phyloP scores from a whole-genome alignment of 169 alveolate species.

The Neospora caninum region DNA sequence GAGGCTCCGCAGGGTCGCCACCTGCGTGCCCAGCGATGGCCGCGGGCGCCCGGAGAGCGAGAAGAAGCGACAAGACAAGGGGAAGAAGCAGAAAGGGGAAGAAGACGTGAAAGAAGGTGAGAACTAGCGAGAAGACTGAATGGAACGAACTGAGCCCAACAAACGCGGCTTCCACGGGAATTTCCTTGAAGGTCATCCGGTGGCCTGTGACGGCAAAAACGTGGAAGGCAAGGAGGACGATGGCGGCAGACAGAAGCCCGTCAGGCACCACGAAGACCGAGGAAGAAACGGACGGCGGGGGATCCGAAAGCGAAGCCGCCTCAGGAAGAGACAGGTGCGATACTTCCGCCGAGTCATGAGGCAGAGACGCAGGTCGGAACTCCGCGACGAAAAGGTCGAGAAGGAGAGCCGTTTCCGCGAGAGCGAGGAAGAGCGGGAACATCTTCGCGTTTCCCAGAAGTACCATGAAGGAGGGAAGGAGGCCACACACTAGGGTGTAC shows the following conservation, averaged over 20 bases:
- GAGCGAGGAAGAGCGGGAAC: neutral
- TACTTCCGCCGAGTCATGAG: neutral
- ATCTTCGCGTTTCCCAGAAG: neutral
- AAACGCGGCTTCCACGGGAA: slow-evolving; percentile 57
- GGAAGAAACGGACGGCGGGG: neutral
- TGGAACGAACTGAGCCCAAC: slow-evolving; percentile 57
- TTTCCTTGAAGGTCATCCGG: slow-evolving; percentile 55
- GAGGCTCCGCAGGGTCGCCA: neutral
- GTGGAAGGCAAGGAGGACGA: slow-evolving; percentile 20
- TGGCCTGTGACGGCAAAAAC: slow-evolving; percentile 55
- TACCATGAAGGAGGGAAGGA: neutral
- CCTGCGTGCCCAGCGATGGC: neutral
- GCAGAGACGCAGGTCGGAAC: neutral
- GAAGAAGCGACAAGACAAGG: neutral
- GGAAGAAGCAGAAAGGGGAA: neutral
- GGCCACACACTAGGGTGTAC: neutral
- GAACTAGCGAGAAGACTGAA: slow-evolving; percentile 26
- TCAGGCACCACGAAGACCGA: neutral
- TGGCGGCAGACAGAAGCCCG: neutral
- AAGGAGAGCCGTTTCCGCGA: neutral
- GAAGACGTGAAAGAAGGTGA: slow-evolving; percentile 50
- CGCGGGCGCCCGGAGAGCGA: neutral
- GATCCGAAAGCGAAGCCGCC: neutral
- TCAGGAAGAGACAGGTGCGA: neutral
- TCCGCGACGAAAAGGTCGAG: slow-evolving; percentile 3